A percentile compares a stretch with the other conserved stretches of the same genome.
Evolutionary conservation across 164 flowering plant species (phyloP).

Genomic region (Buxus sempervirens): DNA sequence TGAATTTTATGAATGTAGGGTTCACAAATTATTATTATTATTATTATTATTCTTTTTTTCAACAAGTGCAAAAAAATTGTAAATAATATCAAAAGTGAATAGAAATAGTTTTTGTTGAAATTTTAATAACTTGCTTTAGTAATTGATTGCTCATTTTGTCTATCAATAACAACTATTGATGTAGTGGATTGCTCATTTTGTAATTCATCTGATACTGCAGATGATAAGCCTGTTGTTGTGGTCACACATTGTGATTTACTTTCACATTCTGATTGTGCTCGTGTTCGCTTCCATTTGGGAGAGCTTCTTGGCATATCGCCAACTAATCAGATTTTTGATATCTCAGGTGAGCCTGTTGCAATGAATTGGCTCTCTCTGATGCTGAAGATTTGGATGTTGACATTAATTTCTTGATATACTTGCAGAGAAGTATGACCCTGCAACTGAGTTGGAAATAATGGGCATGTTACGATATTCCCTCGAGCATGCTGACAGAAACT

Average conservation of each 20-base stretch:
- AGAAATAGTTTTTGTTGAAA: no score
- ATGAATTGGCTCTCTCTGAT: background rate
- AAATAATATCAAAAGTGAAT: no score
- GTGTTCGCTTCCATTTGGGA: conserved; percentile 59
- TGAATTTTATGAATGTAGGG: no score
- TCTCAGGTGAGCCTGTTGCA: conserved; percentile 55
- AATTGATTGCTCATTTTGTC: no score
- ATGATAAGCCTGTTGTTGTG: conserved; percentile 80
- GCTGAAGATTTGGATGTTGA: background rate
- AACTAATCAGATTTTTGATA: conserved; percentile 70
- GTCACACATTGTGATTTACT: conserved; percentile 85
- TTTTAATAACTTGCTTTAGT: no score
- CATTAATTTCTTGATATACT: background rate
- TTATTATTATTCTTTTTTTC: no score
- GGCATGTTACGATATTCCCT: conserved; percentile 65
- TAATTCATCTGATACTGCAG: conserved; percentile 30
- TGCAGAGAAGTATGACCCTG: conserved; percentile 51
- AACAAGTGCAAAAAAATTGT: no score
- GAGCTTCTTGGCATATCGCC: conserved; percentile 73
- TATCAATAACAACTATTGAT: background rate
- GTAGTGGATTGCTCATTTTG: background rate
- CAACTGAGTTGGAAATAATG: conserved; percentile 40
- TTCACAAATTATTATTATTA: no score
- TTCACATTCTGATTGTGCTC: conserved; percentile 50
- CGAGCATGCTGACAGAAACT: conserved; percentile 74